Percentiles rank a stretch among this genome's conserved stretches.
Conservation (phyloP, 2,329 filamentous ascomycete genomes). For the Epichloe sp. region DNA sequence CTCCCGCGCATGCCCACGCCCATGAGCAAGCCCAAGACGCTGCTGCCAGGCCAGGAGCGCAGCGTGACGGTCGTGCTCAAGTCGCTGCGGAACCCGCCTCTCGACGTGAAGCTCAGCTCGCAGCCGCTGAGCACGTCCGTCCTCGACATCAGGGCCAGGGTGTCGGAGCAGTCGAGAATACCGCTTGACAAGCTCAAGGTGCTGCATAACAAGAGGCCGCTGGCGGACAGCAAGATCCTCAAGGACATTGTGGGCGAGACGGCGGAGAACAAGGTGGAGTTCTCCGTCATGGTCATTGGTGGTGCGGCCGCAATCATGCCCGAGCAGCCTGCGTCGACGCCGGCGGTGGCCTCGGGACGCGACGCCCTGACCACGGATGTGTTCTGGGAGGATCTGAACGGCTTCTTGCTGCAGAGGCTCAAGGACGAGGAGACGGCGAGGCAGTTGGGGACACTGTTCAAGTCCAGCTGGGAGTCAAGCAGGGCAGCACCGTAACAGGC, state of each 20-base stretch:
- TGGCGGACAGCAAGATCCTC: slow-evolving; percentile 63
- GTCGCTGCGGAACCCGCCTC: slow-evolving; percentile 62
- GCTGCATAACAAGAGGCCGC: slow-evolving; percentile 76
- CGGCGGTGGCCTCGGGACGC: slow-evolving; percentile 29
- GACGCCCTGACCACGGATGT: slow-evolving; percentile 53
- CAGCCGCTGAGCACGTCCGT: slow-evolving; percentile 58
- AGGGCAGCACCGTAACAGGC: slow-evolving; percentile 14
- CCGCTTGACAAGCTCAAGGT: slow-evolving; percentile 73
- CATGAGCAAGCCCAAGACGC: slow-evolving; percentile 35
- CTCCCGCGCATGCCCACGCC: slow-evolving; percentile 53
- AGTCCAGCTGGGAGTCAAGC: slow-evolving; percentile 51
- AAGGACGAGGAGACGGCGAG: slow-evolving; percentile 55
- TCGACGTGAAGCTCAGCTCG: slow-evolving; percentile 52
- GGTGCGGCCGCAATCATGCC: slow-evolving; percentile 39
- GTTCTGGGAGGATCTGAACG: slow-evolving; percentile 80
- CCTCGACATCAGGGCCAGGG: slow-evolving; percentile 61
- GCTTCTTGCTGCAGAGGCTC: slow-evolving; percentile 66
- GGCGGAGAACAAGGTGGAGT: slow-evolving; percentile 43
- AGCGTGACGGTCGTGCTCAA: slow-evolving; percentile 51
- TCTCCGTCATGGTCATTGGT: slow-evolving; percentile 79
- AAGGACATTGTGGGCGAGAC: slow-evolving; percentile 52
- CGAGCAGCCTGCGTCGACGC: slow-evolving; percentile 21
- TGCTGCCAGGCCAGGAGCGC: slow-evolving; percentile 38
- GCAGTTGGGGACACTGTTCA: slow-evolving; percentile 55
- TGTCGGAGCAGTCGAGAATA: slow-evolving; percentile 50